Conservation (phyloP, 2,329 filamentous ascomycete species). For the Arthrinium phaeospermum region DNA sequence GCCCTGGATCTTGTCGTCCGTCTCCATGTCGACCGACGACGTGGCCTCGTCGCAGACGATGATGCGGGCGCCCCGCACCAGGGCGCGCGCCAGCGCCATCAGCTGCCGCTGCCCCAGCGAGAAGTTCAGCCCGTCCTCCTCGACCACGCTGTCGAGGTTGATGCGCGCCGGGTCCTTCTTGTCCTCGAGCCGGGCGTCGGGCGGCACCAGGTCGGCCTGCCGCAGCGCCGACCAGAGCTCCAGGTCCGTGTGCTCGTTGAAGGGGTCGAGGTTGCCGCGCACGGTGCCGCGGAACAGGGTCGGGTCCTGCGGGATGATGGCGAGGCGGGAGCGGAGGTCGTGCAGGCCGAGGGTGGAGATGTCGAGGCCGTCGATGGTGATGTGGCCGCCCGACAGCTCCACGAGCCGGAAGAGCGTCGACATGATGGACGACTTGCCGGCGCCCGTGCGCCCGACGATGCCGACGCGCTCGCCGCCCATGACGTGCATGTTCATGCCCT, state of each 20-base stretch:
- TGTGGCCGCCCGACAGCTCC: slow-evolving; percentile 66
- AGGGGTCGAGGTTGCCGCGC: slow-evolving; percentile 80
- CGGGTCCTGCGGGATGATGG: slow-evolving; percentile 85
- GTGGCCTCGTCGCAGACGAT: slow-evolving; percentile 98
- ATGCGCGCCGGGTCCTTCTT: slow-evolving; percentile 62
- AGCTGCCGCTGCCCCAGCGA: slow-evolving; percentile 93
- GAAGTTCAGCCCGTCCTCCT: slow-evolving; percentile 96
- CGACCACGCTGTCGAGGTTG: slow-evolving; percentile 82
- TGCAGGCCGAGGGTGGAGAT: slow-evolving; percentile 77
- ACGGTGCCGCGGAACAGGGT: slow-evolving; percentile 84
- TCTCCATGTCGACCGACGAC: slow-evolving; percentile 91
- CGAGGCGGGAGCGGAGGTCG: slow-evolving; percentile 75
- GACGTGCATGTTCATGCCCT: slow-evolving; percentile 74
- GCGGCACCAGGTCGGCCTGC: slow-evolving; percentile 73
- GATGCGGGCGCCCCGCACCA: slow-evolving; percentile 86
- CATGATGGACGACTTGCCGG: slow-evolving; percentile 86
- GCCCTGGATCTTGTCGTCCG: slow-evolving; percentile 90
- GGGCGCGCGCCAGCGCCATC: slow-evolving; percentile 89
- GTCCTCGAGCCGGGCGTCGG: slow-evolving; percentile 31
- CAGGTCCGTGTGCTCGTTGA: slow-evolving; percentile 77
- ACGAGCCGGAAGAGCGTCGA: slow-evolving; percentile 79
- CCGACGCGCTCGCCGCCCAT: slow-evolving; percentile 79
- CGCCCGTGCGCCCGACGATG: slow-evolving; percentile 81
- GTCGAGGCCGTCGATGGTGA: slow-evolving; percentile 69
- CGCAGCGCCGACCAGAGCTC: slow-evolving; percentile 80